phyloP scores from a whole-genome alignment of 345 rosid genomes.

The Dipteronia sinensis region DNA sequence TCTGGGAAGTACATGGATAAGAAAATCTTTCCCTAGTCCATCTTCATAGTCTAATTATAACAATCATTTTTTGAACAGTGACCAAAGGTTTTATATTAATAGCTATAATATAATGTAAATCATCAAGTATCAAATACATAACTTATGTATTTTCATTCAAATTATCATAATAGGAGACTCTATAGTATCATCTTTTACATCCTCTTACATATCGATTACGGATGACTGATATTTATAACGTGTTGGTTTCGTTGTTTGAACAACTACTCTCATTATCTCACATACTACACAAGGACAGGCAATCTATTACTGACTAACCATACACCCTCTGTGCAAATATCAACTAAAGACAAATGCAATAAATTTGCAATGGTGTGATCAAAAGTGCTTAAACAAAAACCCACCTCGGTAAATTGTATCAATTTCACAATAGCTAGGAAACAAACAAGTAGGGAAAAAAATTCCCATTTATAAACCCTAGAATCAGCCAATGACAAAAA shows the following conservation, averaged over 20 bases:
- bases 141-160: too few relatives aligned
- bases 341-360: not conserved
- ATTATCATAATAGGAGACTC: too few relatives aligned
- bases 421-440: not conserved
- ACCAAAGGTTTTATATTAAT: too few relatives aligned
- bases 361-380: not conserved
- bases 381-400: too few relatives aligned
- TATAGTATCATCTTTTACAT: too few relatives aligned
- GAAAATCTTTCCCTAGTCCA: too few relatives aligned
- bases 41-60: too few relatives aligned
- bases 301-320: not conserved
- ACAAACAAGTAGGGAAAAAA: not conserved
- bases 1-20: too few relatives aligned
- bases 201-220: too few relatives aligned
- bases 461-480: not conserved
- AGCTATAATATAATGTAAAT: too few relatives aligned
- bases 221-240: not conserved
- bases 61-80: too few relatives aligned
- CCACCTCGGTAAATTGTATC: not conserved
- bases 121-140: too few relatives aligned
- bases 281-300: not conserved
- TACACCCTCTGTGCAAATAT: not conserved
- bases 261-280: not conserved
- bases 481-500: not conserved
- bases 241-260: not conserved